Evolutionary conservation across 768 basidiomycete species (phyloP).

Genomic region (Mrakia hoshinonis): DNA sequence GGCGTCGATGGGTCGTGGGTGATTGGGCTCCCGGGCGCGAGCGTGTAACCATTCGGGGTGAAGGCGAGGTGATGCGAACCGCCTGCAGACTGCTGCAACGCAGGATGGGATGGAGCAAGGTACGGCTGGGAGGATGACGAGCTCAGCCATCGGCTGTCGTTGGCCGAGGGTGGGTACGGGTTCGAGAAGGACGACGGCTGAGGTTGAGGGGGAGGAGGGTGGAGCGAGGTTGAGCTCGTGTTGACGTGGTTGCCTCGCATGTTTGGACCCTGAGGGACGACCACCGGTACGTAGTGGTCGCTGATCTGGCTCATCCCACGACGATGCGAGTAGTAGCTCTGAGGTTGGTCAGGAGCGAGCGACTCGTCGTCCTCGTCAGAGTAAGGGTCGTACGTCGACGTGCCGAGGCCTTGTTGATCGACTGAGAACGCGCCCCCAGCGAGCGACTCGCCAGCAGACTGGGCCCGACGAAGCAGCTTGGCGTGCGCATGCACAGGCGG

Average conservation of each 20-base stretch:
- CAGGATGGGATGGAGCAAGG: neutral
- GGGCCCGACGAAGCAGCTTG: neutral
- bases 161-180: neutral
- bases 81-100: neutral
- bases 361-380: slow-evolving; percentile 9
- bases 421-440: neutral
- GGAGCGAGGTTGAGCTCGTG: neutral
- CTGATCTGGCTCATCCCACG: neutral
- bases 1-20: neutral
- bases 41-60: slow-evolving; percentile 3
- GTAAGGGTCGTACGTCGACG: neutral
- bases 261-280: slow-evolving; percentile 15
- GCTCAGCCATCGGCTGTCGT: neutral
- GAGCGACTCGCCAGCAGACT: neutral
- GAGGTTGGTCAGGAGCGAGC: neutral
- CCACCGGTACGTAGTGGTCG: neutral
- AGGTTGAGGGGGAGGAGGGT: no score
- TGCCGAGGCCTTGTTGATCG: neutral
- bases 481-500: neutral
- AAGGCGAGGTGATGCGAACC: slow-evolving; percentile 14
- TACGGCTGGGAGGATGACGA: neutral
- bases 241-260: neutral
- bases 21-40: neutral
- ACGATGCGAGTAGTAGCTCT: slow-evolving; percentile 1
- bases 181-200: no score